phyloP scores from a whole-genome alignment of 192 early-diverging fungal species.

The Hyaloraphidium curvatum region DNA sequence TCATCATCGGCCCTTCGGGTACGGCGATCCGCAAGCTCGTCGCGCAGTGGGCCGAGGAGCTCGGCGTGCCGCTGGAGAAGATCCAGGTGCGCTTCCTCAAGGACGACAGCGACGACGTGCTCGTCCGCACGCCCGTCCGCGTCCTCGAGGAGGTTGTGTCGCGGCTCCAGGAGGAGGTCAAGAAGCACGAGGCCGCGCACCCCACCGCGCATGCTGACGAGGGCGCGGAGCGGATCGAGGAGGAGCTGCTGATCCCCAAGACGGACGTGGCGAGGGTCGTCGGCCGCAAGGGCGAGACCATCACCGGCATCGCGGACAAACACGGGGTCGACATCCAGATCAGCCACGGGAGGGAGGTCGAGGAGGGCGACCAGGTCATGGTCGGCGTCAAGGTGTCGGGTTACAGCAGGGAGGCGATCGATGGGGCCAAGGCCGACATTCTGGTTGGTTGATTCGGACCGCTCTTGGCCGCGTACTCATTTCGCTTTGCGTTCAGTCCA shows the following conservation, averaged over 20 bases:
- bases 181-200: conserved; percentile 4
- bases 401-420: conserved; percentile 5
- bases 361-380: neutral
- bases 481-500: conserved; percentile 19
- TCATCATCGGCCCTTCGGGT: conserved; percentile 65
- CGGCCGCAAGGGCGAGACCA: neutral
- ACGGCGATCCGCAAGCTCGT: conserved; percentile 43
- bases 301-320: neutral
- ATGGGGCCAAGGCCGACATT: conserved; percentile 21
- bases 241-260: neutral
- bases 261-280: neutral
- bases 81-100: conserved; percentile 12
- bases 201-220: neutral
- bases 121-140: neutral
- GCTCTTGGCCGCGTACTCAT: conserved; percentile 16
- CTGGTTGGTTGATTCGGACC: conserved; percentile 10
- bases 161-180: conserved; percentile 13
- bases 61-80: neutral
- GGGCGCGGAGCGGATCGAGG: neutral
- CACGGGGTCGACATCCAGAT: conserved; percentile 1
- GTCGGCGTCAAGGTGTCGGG: neutral
- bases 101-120: conserved; percentile 8
- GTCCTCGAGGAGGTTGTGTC: neutral
- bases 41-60: conserved; percentile 19
- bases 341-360: neutral